Conservation (phyloP, 2,329 filamentous ascomycete genomes). For the Ophiostoma quercus region DNA sequence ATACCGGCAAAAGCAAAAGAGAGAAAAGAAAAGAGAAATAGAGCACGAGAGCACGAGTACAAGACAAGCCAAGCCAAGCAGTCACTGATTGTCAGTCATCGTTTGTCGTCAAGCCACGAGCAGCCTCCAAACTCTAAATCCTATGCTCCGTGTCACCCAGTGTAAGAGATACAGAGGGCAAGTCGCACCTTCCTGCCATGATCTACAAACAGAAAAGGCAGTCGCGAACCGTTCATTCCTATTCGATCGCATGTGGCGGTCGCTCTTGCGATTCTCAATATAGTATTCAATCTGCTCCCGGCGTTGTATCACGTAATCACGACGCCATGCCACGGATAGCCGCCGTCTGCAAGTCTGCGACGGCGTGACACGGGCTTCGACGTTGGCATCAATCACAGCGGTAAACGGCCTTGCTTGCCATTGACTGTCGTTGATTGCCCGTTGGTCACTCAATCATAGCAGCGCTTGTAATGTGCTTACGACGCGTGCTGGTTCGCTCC, state of each 20-base stretch:
- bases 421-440: not conserved
- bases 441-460: not conserved
- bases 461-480: not conserved
- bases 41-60: not conserved
- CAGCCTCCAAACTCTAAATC: not conserved
- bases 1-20: not conserved
- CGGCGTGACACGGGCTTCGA: not conserved
- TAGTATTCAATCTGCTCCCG: not conserved
- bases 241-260: not conserved
- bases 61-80: not conserved
- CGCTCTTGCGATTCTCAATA: not conserved
- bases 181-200: not conserved
- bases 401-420: not conserved
- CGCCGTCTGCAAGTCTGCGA: not conserved
- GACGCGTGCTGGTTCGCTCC: conserved; percentile 1
- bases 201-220: not conserved
- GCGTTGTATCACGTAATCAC: not conserved
- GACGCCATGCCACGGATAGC: conserved; percentile 10
- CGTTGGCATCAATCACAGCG: conserved; percentile 10
- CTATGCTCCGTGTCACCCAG: not conserved
- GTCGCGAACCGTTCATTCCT: not conserved
- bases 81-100: not conserved
- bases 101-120: not conserved
- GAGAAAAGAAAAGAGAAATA: too few species aligned
- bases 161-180: not conserved